These are phyloP conservation scores for Biscogniauxia sp. DNA, from an alignment of 2,329 filamentous ascomycete species.

Conservation along the genomic window DNA sequence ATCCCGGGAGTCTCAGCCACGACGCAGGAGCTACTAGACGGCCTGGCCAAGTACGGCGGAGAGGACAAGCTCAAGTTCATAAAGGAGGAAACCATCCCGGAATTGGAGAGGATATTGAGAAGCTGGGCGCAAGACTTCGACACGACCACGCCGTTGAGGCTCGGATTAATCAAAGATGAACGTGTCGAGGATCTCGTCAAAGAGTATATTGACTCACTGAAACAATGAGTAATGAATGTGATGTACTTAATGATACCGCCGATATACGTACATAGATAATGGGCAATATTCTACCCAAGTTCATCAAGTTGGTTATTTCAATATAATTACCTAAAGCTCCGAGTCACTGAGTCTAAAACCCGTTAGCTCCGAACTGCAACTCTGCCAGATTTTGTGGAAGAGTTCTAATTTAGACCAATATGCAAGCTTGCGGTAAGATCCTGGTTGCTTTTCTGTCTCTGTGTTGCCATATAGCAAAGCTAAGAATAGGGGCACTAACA, in stretches of 20 bases:
- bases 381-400: too few relatives aligned
- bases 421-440: too few relatives aligned
- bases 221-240: conserved; percentile 12
- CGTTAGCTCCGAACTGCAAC: too few relatives aligned
- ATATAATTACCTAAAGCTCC: too few relatives aligned
- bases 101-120: conserved; percentile 55
- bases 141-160: conserved; percentile 44
- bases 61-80: conserved; percentile 51
- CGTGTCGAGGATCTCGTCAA: conserved; percentile 54
- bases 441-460: too few relatives aligned
- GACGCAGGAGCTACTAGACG: conserved; percentile 60
- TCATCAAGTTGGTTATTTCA: too few relatives aligned
- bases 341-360: too few relatives aligned
- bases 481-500: too few relatives aligned
- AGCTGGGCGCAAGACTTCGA: conserved; percentile 61
- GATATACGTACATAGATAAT: neutral
- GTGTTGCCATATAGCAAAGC: too few relatives aligned
- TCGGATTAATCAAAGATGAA: conserved; percentile 52
- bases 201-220: conserved; percentile 49
- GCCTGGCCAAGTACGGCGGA: conserved; percentile 53
- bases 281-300: too few relatives aligned
- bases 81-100: conserved; percentile 52
- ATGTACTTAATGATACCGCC: neutral
- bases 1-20: conserved; percentile 56
- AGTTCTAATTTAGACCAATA: too few relatives aligned